Base-by-base conservation (phyloP, 352 stramenopile species). In the Achlya hypogyna region DNA sequence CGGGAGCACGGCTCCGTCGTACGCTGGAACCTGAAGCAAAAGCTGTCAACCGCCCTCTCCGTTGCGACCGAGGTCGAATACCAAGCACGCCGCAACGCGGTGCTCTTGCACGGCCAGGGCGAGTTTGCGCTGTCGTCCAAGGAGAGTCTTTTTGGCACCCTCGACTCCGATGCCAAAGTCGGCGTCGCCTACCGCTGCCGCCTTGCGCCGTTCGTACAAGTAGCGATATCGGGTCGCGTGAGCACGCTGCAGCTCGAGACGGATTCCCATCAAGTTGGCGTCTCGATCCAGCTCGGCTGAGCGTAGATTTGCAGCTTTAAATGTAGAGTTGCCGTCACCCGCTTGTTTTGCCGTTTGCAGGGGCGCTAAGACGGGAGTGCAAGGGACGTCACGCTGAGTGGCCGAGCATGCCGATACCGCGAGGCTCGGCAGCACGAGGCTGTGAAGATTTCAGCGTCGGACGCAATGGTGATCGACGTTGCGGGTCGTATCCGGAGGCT, bases 251-350 rank as follows among this genome's bases (percentile, higher is more conserved):
- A 67, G 32, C 60, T 67, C 20, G 60, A 67, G 43, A 67, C 60
- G 1, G 60, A 67, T 23, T 67, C 60, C 40, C 60, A 67, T 34
- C 60, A 67, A 67, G 60, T 67, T 5, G 60, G 60, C 28, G n/a
- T 67, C 6, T 58, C 60, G 25, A 58, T 67, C 59, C 60, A 67
- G 51, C 51, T 67, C 28, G 60, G 60, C 32, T 67, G 43, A 67
- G 2, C 18, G 42, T 49, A 49, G n/a, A n/a, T n/a, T n/a, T n/a
- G n/a, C n/a, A n/a, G n/a, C n/a, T n/a, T n/a, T n/a, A n/a, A n/a
- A n/a, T n/a, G n/a, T n/a, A n/a, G n/a, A n/a, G n/a, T n/a, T n/a
- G n/a, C n/a, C n/a, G n/a, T n/a, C n/a, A n/a, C n/a, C n/a, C n/a
- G n/a, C n/a, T n/a, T n/a, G n/a, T n/a, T n/a, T n/a, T n/a, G n/a